phyloP scores from a whole-genome alignment of 2,329 filamentous ascomycete genomes.

The Westerdykella sp. region DNA sequence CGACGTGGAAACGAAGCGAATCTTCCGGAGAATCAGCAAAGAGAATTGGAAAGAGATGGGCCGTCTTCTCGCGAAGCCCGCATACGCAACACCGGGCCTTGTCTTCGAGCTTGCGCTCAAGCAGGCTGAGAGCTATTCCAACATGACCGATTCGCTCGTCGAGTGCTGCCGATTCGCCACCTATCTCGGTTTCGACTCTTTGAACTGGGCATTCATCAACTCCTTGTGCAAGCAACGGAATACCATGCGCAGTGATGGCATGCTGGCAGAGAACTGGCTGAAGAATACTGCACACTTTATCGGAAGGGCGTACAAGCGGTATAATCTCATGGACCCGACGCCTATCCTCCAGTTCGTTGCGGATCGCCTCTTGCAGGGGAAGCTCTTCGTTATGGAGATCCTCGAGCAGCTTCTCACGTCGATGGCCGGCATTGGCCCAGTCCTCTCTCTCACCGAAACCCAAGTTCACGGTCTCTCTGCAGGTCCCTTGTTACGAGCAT shows the following conservation, averaged over 20 bases:
- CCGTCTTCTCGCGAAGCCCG: conserved; percentile 83
- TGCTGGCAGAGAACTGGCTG: conserved; percentile 86
- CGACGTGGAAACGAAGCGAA: conserved; percentile 69
- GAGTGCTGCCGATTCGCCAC: conserved; percentile 95
- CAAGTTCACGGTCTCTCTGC: conserved; percentile 86
- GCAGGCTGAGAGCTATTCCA: conserved; percentile 90
- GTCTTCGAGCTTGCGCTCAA: conserved; percentile 85
- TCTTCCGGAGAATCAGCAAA: conserved; percentile 82
- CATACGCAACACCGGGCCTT: conserved; percentile 80
- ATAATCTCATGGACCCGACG: conserved; percentile 72
- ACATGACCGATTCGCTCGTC: conserved; percentile 89
- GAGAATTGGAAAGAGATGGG: conserved; percentile 84
- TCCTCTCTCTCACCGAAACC: conserved; percentile 79
- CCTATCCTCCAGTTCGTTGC: conserved; percentile 88
- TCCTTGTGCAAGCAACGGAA: conserved; percentile 54
- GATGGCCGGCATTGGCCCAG: conserved; percentile 89
- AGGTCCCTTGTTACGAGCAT: conserved; percentile 69
- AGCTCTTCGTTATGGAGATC: conserved; percentile 85
- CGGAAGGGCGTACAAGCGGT: conserved; percentile 81
- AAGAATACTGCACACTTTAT: conserved; percentile 86
- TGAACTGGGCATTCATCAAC: conserved; percentile 87
- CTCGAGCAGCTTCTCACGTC: conserved; percentile 82
- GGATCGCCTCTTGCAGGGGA: conserved; percentile 74
- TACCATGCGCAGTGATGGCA: conserved; percentile 57
- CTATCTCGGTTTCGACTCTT: conserved; percentile 81